These are phyloP conservation scores for Panus rudis DNA, from an alignment of 768 basidiomycete genomes.

Conservation along the genomic window DNA sequence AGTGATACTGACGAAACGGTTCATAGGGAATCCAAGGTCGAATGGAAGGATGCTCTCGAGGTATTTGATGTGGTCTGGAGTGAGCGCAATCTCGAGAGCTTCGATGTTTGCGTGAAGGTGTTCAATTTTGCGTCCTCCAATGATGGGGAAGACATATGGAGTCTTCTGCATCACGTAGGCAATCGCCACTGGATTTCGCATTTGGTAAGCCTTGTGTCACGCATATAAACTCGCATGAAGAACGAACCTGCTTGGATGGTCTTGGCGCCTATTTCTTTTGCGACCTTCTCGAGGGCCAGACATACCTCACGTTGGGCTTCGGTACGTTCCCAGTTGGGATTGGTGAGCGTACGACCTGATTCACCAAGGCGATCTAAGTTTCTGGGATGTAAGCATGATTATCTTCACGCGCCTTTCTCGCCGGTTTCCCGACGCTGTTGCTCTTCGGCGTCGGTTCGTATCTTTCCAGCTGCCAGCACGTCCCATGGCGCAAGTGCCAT, in stretches of 20 bases:
- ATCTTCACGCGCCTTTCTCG: slow-evolving; percentile 23
- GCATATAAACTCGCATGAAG: no score
- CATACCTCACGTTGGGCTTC: slow-evolving; percentile 37
- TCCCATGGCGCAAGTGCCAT: slow-evolving; percentile 34
- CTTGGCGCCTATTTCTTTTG: slow-evolving; percentile 42
- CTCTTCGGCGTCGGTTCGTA: slow-evolving; percentile 30
- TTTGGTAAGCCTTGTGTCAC: no score
- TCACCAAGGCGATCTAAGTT: slow-evolving; percentile 18
- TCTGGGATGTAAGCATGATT: neutral
- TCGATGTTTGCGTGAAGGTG: slow-evolving; percentile 42
- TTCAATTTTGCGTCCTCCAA: slow-evolving; percentile 44
- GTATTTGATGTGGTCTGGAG: slow-evolving; percentile 35
- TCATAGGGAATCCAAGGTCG: slow-evolving; percentile 36
- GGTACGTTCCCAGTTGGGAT: slow-evolving; percentile 37
- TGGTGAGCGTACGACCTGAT: slow-evolving; percentile 27
- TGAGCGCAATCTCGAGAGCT: slow-evolving; percentile 37
- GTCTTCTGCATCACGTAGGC: slow-evolving; percentile 46
- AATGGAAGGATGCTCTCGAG: slow-evolving; percentile 36
- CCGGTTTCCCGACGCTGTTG: slow-evolving; percentile 15
- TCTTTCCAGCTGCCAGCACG: slow-evolving; percentile 29
- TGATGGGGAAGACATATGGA: slow-evolving; percentile 40
- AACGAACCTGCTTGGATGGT: slow-evolving; percentile 39
- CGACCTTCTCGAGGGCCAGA: slow-evolving; percentile 40
- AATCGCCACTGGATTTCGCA: slow-evolving; percentile 46
- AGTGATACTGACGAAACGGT: slow-evolving; percentile 21